Conservation (phyloP, 2,329 filamentous ascomycete genomes). For the Gnomoniopsis smithogilvyi region DNA sequence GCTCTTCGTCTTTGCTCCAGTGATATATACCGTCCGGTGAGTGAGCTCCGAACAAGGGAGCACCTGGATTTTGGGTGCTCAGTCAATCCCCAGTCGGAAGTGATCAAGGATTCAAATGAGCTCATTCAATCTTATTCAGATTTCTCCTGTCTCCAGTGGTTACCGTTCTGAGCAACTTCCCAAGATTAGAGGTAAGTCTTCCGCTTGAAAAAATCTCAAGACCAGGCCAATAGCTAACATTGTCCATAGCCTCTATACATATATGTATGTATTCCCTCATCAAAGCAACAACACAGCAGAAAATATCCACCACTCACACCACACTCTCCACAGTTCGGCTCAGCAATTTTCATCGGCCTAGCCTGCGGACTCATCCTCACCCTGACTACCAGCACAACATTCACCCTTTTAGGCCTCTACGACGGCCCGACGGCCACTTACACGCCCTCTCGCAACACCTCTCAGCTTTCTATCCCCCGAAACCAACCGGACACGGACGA, state of each 20-base stretch:
- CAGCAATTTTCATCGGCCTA: constrained; percentile 66
- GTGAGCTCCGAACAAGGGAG: background rate
- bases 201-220: too few relatives aligned
- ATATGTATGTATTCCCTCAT: constrained; percentile 12
- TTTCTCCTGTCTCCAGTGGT: constrained; percentile 21
- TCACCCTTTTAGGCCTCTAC: constrained; percentile 46
- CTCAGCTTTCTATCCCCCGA: background rate
- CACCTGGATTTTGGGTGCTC: background rate
- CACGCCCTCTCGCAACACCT: background rate
- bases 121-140: background rate
- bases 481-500: background rate
- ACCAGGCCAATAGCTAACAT: background rate
- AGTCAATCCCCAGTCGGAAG: too few relatives aligned
- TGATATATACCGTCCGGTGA: constrained; percentile 15
- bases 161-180: constrained; percentile 22
- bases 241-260: constrained; percentile 15
- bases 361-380: constrained; percentile 58
- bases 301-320: constrained; percentile 24
- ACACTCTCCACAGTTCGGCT: constrained; percentile 54
- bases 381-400: constrained; percentile 52
- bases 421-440: constrained; percentile 18
- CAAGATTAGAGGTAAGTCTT: constrained; percentile 10
- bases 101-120: background rate
- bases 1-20: constrained; percentile 17
- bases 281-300: background rate